Evolutionary conservation across 1,284 basidiomycete species (phyloP), one percentile per base, ranked within the genome.

Genomic region (Fomitiporia mediterranea): DNA sequence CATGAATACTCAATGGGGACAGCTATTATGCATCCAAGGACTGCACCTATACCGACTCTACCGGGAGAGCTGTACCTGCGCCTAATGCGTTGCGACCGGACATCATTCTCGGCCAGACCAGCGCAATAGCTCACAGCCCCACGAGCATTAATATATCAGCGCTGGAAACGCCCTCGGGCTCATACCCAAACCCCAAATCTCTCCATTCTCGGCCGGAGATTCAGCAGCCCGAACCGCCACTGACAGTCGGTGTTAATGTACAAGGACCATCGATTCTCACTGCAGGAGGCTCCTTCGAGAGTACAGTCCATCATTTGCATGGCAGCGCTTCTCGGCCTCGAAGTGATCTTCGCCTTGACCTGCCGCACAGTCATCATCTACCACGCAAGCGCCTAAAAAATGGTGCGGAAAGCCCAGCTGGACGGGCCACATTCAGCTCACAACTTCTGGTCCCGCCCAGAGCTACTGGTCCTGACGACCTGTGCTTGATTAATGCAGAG

Each of bases 11-110:
- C 42, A 19, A 13, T 35, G 48, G 19, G 30, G 43, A 8, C 64
- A 89, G 88, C 64, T 88, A 83, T 67, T 91, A 84, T 68, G 89
- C 88, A 51, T 85, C 84, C 59, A 90, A 91, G 70, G 73, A 79
- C 38, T 91, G 89, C 69, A 82, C 83, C 1, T 91, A 91, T 67
- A 90, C 87, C 5, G 88, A 91, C 63, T 75, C 85, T n/a, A 77
- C 82, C 38, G 89, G 88, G 30, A 83, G 85, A 43, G 77, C 82
- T 15, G 89, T 91, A 7, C 83, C 88, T 32, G 86, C 86, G 8
- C 89, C 86, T 46, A 74, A 78, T 54, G 70, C 69, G 13, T 61
- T 27, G 11, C 54, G 58, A n/a, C 50, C 49, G 46, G 54, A 57
- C 11, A n/a, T 34, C 3, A 39, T 35, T 35, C 50, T 30, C 19